phyloP scores from a whole-genome alignment of 306 rosid genomes.

The Inga leiocalycina region DNA sequence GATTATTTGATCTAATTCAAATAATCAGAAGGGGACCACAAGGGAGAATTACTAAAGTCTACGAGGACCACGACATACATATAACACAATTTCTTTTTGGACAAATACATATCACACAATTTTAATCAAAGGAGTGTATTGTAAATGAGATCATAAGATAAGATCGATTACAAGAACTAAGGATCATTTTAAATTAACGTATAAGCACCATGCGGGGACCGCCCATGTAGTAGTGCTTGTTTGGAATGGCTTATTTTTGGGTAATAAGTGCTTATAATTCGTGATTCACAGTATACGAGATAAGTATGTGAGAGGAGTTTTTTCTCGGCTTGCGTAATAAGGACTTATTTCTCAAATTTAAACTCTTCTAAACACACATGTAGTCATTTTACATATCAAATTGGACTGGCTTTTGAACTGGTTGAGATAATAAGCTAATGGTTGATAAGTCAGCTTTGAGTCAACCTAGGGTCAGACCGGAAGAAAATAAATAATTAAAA shows the following conservation, averaged over 20 bases:
- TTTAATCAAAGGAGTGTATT: background rate
- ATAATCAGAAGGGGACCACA: background rate
- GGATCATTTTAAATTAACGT: background rate
- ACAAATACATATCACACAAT: background rate
- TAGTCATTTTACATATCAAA: background rate
- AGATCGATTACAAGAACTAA: background rate
- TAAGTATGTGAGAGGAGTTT: too few species aligned
- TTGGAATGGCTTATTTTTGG: too few species aligned
- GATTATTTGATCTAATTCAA: background rate
- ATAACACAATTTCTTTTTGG: background rate
- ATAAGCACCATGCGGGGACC: background rate
- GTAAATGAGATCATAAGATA: background rate
- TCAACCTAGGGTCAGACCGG: fast-evolving
- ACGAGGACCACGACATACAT: background rate
- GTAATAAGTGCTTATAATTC: too few species aligned
- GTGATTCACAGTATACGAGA: too few species aligned
- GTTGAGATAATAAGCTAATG: too few species aligned
- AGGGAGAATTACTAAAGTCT: background rate
- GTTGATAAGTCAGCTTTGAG: fast-evolving
- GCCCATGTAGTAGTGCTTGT: background rate
- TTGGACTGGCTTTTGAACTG: too few species aligned
- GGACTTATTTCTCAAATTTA: too few species aligned
- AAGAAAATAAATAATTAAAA: too few species aligned
- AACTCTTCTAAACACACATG: too few species aligned
- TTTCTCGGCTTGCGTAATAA: too few species aligned